Evolutionary conservation across 768 basidiomycete species (phyloP), one percentile per base, ranked within the genome.

Genomic region (Mycena olivaceomarginata): DNA sequence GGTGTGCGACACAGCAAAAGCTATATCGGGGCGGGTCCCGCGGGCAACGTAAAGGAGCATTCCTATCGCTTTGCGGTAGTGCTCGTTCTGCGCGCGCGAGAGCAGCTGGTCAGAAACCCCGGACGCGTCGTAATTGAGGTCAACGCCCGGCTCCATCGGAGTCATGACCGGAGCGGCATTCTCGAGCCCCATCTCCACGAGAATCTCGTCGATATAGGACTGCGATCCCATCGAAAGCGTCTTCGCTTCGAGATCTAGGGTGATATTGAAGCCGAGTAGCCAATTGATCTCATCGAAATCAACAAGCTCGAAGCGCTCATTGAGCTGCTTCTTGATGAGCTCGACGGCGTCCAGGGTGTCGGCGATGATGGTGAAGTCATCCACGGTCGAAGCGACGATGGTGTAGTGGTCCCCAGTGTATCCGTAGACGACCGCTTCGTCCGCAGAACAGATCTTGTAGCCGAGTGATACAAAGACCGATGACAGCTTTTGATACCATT

Each of bases 211-310:
- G 25, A 84, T 81, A 37, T 84, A 85, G 6, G 79, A 64, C 5
- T 62, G 25, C 64, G 87, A 84, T 60, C 71, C 75, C 22, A 84
- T 70, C 18, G 80, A 78, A 8, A 86, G 76, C 6, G 80, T 82
- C 25, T 74, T 72, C 0, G 68, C 59, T 1, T 78, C 45, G 5
- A 62, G 66, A 51, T 87, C 80, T 0, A 75, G 76, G 1, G 45
- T 74, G 40, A 85, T 74, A 31, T 79, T 39, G n/a, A 86, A 80
- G 18, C 85, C 81, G 12, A 87, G 79, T 2, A 85, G 70, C 79
- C 79, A 84, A 53, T 79, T 81, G n/a, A 82, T 56, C 65, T 82
- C 79, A 0, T 85, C 82, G 0, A 85, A 67, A 63, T 85, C 82
- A 20, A 80, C 74, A 1, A 85, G 78, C 25, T 79, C 78, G 43